Evolutionary conservation across 2,329 filamentous ascomycete genomes (phyloP).

Genomic region (Sarocladium kiliense): DNA sequence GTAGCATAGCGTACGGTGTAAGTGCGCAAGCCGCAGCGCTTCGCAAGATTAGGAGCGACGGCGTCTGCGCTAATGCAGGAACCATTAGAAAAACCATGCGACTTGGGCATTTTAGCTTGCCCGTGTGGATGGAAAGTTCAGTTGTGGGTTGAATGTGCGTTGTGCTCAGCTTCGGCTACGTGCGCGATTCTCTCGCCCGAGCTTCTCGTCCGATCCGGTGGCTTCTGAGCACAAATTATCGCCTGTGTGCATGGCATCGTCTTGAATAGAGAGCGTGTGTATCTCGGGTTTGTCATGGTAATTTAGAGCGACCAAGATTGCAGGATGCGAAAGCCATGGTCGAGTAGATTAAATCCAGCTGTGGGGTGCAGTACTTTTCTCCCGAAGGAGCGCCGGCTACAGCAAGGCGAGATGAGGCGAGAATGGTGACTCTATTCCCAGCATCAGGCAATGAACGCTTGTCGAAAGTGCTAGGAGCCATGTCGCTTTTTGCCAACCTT

Average conservation of each 20-base stretch:
- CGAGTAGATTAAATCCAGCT: neutral
- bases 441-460: neutral
- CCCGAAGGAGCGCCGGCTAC: neutral
- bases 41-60: conserved; percentile 2
- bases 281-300: too few species aligned
- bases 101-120: neutral
- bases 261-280: too few species aligned
- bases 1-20: neutral
- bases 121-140: neutral
- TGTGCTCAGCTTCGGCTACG: too few species aligned
- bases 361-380: neutral
- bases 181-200: neutral
- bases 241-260: too few species aligned
- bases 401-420: neutral
- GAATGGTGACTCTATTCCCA: neutral
- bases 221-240: too few species aligned
- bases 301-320: neutral
- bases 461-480: too few species aligned
- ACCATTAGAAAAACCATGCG: neutral
- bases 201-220: too few species aligned
- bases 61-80: conserved; percentile 6
- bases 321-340: neutral
- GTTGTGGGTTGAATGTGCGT: too few species aligned
- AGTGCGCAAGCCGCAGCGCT: neutral
- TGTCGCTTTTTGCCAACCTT: too few species aligned